Evolutionary conservation across 179 eudicot genomes (phyloP).

Genomic region (Carnegiea gigantea): DNA sequence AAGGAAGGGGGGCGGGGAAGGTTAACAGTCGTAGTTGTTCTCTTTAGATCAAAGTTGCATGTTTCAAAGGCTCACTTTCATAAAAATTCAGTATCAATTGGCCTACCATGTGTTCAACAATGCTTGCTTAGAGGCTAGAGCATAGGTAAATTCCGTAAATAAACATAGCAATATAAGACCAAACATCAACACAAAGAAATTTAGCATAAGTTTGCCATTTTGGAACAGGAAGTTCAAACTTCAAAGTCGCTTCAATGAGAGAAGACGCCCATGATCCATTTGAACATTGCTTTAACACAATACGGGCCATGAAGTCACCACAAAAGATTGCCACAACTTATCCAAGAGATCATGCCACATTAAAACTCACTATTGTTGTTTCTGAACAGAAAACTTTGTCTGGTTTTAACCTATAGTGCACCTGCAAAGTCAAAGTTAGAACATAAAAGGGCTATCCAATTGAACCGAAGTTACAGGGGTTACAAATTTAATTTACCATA

Average conservation of each 20-base stretch:
- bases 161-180: neutral
- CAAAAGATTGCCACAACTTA: neutral
- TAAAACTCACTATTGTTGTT: neutral
- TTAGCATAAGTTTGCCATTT: neutral
- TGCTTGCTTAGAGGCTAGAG: neutral
- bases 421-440: neutral
- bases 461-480: neutral
- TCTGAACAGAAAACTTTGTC: neutral
- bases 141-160: neutral
- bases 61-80: too few species aligned
- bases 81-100: neutral
- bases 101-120: neutral
- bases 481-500: neutral
- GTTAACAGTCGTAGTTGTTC: neutral
- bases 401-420: neutral
- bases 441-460: constrained; percentile 9
- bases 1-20: too few species aligned
- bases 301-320: neutral
- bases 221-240: neutral
- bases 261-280: neutral
- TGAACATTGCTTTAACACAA: neutral
- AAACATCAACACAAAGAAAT: neutral
- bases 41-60: too few species aligned
- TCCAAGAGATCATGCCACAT: neutral
- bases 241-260: neutral